Evolutionary conservation across 345 rosid genomes (phyloP), one percentile per base, ranked within the genome.

Genomic region (Pugionium dolabratum): DNA sequence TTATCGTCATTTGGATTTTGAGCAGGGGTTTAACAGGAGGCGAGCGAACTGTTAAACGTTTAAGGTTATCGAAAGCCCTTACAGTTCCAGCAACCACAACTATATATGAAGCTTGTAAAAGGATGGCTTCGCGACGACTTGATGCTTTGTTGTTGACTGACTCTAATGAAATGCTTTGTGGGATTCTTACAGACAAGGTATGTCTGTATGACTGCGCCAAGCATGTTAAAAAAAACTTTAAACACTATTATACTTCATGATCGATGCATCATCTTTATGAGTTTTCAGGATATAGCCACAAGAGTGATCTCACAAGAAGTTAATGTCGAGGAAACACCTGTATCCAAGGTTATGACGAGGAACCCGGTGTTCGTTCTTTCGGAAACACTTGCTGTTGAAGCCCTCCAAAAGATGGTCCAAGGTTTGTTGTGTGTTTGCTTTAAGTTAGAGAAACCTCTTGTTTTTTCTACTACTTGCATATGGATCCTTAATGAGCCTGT

Each of bases 101-200:
- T 59, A 72, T 91, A 44, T 77, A 78, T 44, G 98, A 91, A 64
- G 99, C 99, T 73, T 91, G 99, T 72, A 86, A 88, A 51, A 76
- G 95, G 40, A 95, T 95, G 99, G 90, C 90, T 76, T 82, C 99
- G 64, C 94, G 98, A 28, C 76, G 88, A 72, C 85, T 91, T 78
- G 99, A 91, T 83, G 99, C 99, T 36, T 74, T 91, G 53, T 71
- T 95, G 78, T 81, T 95, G 27, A 95, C 99, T 6, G 98, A 95
- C 64, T 80, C 99, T 62, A 87, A 89, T 75, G 94, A 91, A 27
- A 79, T 95, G 70, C 95, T 95, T 54, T 91, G 99, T 75, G 99
- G 99, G 74, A 95, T 95, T 62, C 99, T 95, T 58, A 95, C 99
- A 0, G 99, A 91, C 72, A 95, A 89, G 94, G 99, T 91, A 64